phyloP scores from a whole-genome alignment of 2,329 filamentous ascomycete genomes.

The Neonectria faginata region DNA sequence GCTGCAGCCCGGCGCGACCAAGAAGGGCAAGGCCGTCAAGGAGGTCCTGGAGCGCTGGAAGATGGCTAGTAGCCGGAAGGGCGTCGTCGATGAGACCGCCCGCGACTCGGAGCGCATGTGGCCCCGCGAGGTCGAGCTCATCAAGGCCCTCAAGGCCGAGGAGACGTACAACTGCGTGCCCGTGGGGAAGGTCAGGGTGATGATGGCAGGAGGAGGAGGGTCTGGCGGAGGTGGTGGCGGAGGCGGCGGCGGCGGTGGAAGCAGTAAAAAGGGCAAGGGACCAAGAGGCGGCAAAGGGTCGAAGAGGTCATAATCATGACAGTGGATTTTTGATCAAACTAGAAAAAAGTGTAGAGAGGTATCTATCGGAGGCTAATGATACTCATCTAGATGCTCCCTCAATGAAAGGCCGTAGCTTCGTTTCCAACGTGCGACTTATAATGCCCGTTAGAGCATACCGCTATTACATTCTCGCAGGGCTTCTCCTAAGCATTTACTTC shows the following conservation, averaged over 20 bases:
- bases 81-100: slow-evolving; percentile 69
- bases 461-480: slow-evolving; percentile 5
- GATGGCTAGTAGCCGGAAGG: slow-evolving; percentile 68
- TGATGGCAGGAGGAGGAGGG: slow-evolving; percentile 74
- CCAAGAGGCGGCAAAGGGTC: slow-evolving; percentile 56
- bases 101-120: slow-evolving; percentile 81
- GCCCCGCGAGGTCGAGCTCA: slow-evolving; percentile 85
- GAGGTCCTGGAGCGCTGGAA: slow-evolving; percentile 90
- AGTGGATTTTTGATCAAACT: slow-evolving; percentile 8
- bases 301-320: slow-evolving; percentile 51
- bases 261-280: slow-evolving; percentile 51
- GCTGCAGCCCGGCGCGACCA: slow-evolving; percentile 87
- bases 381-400: slow-evolving; percentile 24
- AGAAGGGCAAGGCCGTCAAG: slow-evolving; percentile 94
- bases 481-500: background rate
- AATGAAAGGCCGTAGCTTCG: slow-evolving; percentile 13
- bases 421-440: slow-evolving; percentile 1
- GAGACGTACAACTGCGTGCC: slow-evolving; percentile 86
- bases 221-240: slow-evolving; percentile 55
- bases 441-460: background rate
- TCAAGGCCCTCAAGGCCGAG: slow-evolving; percentile 82
- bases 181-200: slow-evolving; percentile 82
- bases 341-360: slow-evolving; percentile 22
- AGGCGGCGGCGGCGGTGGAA: slow-evolving; percentile 48
- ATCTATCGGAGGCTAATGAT: slow-evolving; percentile 25